Conservation (phyloP, 768 basidiomycete species). For the Russula griseocarnosa region DNA sequence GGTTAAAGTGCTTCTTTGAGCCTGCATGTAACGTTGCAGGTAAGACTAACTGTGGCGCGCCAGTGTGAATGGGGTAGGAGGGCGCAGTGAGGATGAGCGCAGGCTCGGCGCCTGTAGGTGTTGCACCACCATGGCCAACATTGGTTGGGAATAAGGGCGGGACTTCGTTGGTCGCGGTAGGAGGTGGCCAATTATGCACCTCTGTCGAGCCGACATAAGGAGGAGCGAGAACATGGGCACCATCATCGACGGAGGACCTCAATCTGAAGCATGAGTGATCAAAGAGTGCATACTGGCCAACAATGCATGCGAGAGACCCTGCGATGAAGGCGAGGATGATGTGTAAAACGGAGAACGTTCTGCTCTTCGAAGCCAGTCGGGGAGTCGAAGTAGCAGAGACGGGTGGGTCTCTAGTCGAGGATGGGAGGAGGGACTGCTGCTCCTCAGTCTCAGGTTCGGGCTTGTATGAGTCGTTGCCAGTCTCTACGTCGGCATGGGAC, state of each 20-base stretch:
- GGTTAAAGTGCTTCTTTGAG: conserved; percentile 47
- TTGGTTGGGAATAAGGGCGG: conserved; percentile 72
- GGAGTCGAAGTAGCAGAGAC: conserved; percentile 39
- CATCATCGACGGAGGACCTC: background rate
- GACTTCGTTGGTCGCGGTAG: conserved; percentile 65
- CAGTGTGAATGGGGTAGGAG: conserved; percentile 72
- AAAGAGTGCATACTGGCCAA: conserved; percentile 21
- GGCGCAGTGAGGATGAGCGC: conserved; percentile 71
- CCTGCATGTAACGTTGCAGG: conserved; percentile 38
- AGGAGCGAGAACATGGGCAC: conserved; percentile 42
- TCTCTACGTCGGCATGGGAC: conserved; percentile 11
- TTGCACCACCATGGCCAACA: conserved; percentile 73
- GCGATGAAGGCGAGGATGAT: conserved; percentile 23
- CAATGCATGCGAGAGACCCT: conserved; percentile 21
- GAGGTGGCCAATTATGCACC: conserved; percentile 66
- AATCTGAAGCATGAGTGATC: conserved; percentile 11
- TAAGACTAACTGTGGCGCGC: conserved; percentile 58
- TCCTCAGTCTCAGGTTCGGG: conserved; percentile 21
- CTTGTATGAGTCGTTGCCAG: conserved; percentile 21
- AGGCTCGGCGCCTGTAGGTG: conserved; percentile 76
- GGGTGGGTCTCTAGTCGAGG: conserved; percentile 25
- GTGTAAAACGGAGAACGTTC: conserved; percentile 10
- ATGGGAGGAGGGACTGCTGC: conserved; percentile 31
- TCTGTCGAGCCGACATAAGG: conserved; percentile 72
- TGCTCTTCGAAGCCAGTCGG: conserved; percentile 37